phyloP scores from a whole-genome alignment of 306 rosid genomes.

The Prunus fruticosa region DNA sequence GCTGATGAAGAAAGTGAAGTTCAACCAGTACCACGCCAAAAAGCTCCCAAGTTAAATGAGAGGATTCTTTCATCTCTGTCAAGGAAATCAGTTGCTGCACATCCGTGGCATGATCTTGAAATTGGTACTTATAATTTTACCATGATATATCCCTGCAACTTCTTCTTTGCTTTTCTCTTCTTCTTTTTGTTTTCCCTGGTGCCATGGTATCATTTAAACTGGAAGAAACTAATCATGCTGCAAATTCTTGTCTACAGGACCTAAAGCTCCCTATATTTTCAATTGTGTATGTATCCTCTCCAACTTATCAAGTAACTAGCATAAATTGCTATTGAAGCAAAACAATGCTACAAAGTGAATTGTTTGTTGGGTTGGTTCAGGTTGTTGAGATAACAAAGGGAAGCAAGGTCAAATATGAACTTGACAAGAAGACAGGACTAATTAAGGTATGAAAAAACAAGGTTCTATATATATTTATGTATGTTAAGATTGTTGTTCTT shows the following conservation, averaged over 20 bases:
- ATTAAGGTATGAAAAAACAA: conserved; percentile 58
- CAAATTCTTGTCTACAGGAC: conserved; percentile 57
- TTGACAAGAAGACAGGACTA: conserved; percentile 95
- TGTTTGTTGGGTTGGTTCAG: conserved; percentile 40
- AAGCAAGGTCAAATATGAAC: conserved; percentile 96
- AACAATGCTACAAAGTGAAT: conserved; percentile 18
- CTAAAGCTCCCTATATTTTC: conserved; percentile 72
- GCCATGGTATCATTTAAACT: neutral
- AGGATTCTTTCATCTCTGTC: conserved; percentile 92
- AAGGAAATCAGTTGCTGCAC: conserved; percentile 91
- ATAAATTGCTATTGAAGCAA: neutral
- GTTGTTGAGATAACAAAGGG: conserved; percentile 94
- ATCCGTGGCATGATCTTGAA: conserved; percentile 99
- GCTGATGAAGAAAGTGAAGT: conserved; percentile 25
- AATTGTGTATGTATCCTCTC: conserved; percentile 57
- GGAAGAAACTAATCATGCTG: conserved; percentile 22
- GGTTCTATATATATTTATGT: neutral
- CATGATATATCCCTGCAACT: neutral
- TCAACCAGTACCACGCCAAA: conserved; percentile 1
- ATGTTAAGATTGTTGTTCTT: conserved; percentile 16
- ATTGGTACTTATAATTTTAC: conserved; percentile 50
- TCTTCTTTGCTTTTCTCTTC: neutral
- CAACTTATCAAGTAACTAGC: neutral
- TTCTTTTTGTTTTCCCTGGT: neutral
- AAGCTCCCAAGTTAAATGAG: conserved; percentile 66